Base-by-base conservation (phyloP, 169 alveolate genomes). In the Neospora caninum region DNA sequence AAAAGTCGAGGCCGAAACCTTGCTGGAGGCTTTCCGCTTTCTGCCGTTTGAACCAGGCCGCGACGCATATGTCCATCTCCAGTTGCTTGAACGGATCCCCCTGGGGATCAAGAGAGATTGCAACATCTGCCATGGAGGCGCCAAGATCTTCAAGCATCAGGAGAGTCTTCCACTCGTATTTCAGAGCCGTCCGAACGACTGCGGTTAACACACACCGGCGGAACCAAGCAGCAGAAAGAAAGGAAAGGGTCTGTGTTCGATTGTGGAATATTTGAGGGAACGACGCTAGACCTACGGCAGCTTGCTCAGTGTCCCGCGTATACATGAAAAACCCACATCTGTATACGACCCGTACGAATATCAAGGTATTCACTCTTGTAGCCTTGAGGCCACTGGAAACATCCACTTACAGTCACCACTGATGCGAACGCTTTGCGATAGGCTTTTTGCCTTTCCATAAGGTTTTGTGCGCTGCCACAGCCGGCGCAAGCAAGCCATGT, bases 31-130 rank as follows among this genome's bases (percentile, higher is more conserved):
- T 78, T 20, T 78, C 87, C 0, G 87, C 0, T 39, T 78, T 78
- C 49, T 78, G 87, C 43, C 87, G 9, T 39, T 78, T 78, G 87
- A 78, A 78, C 87, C 87, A 78, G 20, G 45, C 39, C 29, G 53
- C 45, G 31, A 34, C 87, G 87, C 87, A 78, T 4, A 78, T 78
- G 45, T 78, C 87, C 87, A 34, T 78, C 45, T 78, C 87, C 42
- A 78, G 41, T 34, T 78, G 87, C 43, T 78, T 78, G 45, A 34
- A 16, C 27, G 34, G 41, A 34, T 78, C 87, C 25, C 43, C n/a
- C 25, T 78, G 34, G 27, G 41, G 41, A 9, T 34, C 53, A 27
- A 78, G 34, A 78, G 45, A 25, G 0, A 34, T 39, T 78, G 43
- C 87, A 34, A 78, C 41, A 39, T 78, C 87, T 34, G 87, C 45